Conservation (phyloP, 1,139 yeast genomes). For the Pichia terricola region DNA sequence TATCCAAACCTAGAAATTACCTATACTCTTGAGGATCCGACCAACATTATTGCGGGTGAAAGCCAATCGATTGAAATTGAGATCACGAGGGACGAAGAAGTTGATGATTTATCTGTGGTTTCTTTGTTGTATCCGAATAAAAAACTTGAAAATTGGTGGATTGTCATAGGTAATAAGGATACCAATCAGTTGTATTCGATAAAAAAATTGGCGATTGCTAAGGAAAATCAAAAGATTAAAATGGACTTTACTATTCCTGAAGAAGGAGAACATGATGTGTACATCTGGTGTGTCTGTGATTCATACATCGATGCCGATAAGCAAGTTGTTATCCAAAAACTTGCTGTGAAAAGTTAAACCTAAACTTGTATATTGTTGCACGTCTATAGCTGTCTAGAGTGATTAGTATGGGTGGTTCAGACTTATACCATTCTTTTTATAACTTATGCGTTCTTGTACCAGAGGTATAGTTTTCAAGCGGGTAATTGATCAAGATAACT, state of each 20-base stretch:
- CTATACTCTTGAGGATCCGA: slow-evolving; percentile 35
- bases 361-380: neutral
- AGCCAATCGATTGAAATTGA: slow-evolving; percentile 40
- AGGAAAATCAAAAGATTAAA: slow-evolving; percentile 43
- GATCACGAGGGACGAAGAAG: slow-evolving; percentile 55
- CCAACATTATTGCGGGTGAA: slow-evolving; percentile 33
- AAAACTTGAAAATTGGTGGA: slow-evolving; percentile 82
- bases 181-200: slow-evolving; percentile 63
- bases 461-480: no score
- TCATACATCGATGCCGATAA: slow-evolving; percentile 87
- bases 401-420: no score
- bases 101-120: slow-evolving; percentile 54
- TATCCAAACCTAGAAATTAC: slow-evolving; percentile 80
- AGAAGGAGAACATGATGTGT: slow-evolving; percentile 50
- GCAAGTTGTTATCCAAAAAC: slow-evolving; percentile 39
- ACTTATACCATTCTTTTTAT: no score
- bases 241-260: slow-evolving; percentile 52
- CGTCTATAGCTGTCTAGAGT: no score
- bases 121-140: slow-evolving; percentile 46
- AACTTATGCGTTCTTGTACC: no score
- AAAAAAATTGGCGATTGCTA: slow-evolving; percentile 49
- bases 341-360: slow-evolving; percentile 8
- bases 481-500: no score
- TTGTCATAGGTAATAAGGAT: slow-evolving; percentile 63
- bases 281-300: slow-evolving; percentile 85